These are phyloP conservation scores for Coemansia asiatica DNA, from an alignment of 192 early-diverging fungal species.

Conservation along the genomic window DNA sequence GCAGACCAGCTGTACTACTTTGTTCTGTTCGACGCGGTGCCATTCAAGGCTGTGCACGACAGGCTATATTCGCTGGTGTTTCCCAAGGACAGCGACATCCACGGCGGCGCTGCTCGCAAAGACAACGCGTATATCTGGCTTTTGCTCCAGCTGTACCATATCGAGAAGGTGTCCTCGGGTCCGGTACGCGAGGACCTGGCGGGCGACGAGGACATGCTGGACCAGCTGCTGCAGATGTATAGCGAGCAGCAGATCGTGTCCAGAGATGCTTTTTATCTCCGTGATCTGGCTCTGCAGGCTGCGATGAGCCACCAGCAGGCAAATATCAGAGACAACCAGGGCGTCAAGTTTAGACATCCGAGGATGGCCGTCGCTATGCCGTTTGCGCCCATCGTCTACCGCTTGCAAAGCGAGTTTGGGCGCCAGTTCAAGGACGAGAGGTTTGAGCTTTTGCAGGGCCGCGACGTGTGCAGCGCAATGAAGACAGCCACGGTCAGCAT, in stretches of 20 bases:
- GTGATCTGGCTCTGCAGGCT: constrained; percentile 73
- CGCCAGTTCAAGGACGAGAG: constrained; percentile 42
- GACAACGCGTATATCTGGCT: constrained; percentile 78
- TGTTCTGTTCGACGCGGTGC: constrained; percentile 59
- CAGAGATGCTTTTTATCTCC: constrained; percentile 69
- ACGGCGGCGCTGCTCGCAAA: constrained; percentile 52
- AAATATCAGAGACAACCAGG: constrained; percentile 61
- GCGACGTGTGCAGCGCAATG: constrained; percentile 27
- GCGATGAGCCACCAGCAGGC: constrained; percentile 66
- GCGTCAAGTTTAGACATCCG: constrained; percentile 74
- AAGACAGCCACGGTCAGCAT: constrained; percentile 51
- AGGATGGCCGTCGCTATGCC: constrained; percentile 63
- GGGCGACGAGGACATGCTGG: constrained; percentile 70
- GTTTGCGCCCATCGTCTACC: constrained; percentile 51
- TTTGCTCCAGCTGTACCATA: constrained; percentile 67
- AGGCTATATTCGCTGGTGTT: constrained; percentile 61
- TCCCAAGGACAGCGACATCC: constrained; percentile 55
- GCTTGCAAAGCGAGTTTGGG: constrained; percentile 42
- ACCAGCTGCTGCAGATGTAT: constrained; percentile 68
- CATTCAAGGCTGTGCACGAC: constrained; percentile 59
- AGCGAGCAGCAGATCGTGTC: constrained; percentile 74
- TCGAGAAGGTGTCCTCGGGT: constrained; percentile 63
- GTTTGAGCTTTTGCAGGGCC: constrained; percentile 32
- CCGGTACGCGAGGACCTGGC: constrained; percentile 66
- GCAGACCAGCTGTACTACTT: constrained; percentile 77